phyloP scores from a whole-genome alignment of 1,139 yeast species.

The Zygoascus sp. region DNA sequence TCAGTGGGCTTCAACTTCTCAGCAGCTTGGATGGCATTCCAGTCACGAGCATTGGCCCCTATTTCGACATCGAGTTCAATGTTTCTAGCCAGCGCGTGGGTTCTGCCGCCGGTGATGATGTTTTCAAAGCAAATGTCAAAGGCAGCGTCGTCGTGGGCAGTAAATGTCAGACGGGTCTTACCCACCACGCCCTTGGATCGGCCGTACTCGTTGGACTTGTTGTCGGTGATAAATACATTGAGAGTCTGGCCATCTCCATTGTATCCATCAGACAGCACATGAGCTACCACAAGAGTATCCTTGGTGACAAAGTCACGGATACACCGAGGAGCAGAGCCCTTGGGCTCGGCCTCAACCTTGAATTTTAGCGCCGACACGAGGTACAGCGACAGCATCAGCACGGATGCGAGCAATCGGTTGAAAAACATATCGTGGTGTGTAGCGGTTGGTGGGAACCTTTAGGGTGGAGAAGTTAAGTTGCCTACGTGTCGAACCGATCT shows the following conservation, averaged over 20 bases:
- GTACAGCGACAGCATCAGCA: conserved; percentile 4
- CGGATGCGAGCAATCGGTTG: neutral
- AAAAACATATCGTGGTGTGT: conserved; percentile 1
- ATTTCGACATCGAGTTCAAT: conserved; percentile 89
- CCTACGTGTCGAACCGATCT: conserved; percentile 8
- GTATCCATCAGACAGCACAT: conserved; percentile 65
- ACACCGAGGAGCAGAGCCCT: conserved; percentile 50
- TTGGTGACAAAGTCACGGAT: conserved; percentile 84
- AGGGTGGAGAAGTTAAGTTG: conserved; percentile 5
- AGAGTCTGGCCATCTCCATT: conserved; percentile 82
- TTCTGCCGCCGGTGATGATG: conserved; percentile 37
- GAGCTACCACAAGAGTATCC: conserved; percentile 74
- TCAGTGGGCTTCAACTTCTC: conserved; percentile 93
- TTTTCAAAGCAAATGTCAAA: conserved; percentile 91
- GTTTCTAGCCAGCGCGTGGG: conserved; percentile 37
- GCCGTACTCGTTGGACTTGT: conserved; percentile 39
- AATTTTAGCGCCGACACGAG: conserved; percentile 33
- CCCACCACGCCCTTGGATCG: conserved; percentile 49
- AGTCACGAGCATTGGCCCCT: conserved; percentile 96
- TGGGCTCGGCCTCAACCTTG: conserved; percentile 32
- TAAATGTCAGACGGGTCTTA: conserved; percentile 67
- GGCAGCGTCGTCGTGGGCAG: conserved; percentile 76
- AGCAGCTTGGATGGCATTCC: conserved; percentile 91
- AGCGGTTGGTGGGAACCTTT: neutral
- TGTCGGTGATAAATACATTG: conserved; percentile 33